Base-by-base conservation (phyloP, 164 flowering plant genomes). In the Euptelea pleiosperma region DNA sequence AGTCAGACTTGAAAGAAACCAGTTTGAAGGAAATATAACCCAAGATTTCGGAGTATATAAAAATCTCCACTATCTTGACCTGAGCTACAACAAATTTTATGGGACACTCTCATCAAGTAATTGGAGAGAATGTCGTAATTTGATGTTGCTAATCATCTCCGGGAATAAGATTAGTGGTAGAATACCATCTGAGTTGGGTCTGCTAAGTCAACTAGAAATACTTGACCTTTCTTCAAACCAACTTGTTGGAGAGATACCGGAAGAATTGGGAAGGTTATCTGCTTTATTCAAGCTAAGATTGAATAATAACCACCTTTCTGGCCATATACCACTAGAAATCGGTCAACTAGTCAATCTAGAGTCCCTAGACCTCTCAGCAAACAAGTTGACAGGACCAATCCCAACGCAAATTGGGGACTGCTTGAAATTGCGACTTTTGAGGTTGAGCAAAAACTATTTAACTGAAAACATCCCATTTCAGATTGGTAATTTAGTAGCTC, bases 361-460 rank as follows among this genome's bases (percentile, higher is more conserved):
- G 16, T 2, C 3, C 16, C 42, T 39, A 39, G 11, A 2, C 16
- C 42, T n/a, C n/a, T 39, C 42, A 4, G 15, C 3, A 39, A 39
- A 39, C 42, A 11, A 14, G 14, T 6, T 65, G 8, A 56, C 4
- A 8, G 55, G 59, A 0, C 37, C 44, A 26, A 61, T 70, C 30
- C 63, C 63, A 0, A 6, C 26, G 33, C 15, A 64, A 24, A 5
- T 65, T 12, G 67, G 47, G 34, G 29, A 56, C 0, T 46, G 16
- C 25, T 0, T 4, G 1, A 24, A 59, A 8, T 9, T 69, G 42
- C 3, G 9, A 9, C n/a, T 7, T 25, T 45, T 70, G 52, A 52
- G 52, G 9, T 54, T 63, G 28, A 59, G 68, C 29, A 39, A 33
- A 12, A n/a, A n/a, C n/a, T n/a, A n/a, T n/a, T n/a, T n/a, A n/a